Percentiles rank a stretch among this genome's conserved stretches.
Evolutionary conservation across 176 grass and related monocot genomes (phyloP).

Genomic region (Carex parvula): DNA sequence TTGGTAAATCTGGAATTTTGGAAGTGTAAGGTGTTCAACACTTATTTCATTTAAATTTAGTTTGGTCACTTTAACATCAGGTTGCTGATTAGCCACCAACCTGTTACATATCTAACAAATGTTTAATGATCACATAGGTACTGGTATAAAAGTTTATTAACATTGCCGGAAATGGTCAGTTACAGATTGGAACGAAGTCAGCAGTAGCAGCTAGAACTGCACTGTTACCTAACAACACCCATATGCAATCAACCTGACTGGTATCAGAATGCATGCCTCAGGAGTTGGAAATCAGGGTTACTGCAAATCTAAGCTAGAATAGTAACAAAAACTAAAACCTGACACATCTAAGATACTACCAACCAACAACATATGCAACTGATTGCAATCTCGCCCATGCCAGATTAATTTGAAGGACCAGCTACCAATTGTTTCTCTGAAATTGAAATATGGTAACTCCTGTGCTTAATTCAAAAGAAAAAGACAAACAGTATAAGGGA

Average conservation of each 20-base stretch:
- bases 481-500: not conserved
- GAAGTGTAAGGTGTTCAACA: slow-evolving; percentile 67
- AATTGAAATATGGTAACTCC: not conserved
- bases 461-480: not conserved
- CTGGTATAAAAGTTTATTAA: not conserved
- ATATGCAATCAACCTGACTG: not conserved
- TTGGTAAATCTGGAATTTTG: slow-evolving; percentile 59
- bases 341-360: slow-evolving; percentile 87
- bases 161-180: not conserved
- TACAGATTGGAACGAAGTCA: not conserved
- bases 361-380: slow-evolving; percentile 59
- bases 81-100: slow-evolving; percentile 84
- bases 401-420: slow-evolving; percentile 17
- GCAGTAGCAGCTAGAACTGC: not conserved
- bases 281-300: not conserved
- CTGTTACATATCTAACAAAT: slow-evolving; percentile 31
- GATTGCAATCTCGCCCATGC: slow-evolving; percentile 48
- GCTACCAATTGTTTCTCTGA: slow-evolving; percentile 6
- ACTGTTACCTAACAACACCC: not conserved
- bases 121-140: not conserved
- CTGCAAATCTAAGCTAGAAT: not conserved
- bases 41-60: slow-evolving; percentile 40
- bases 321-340: slow-evolving; percentile 39
- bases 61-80: slow-evolving; percentile 69
- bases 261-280: not conserved